Evolutionary conservation across 352 stramenopile species (phyloP), one percentile per base, ranked within the genome.

Genomic region (Phytophthora ohioensis): DNA sequence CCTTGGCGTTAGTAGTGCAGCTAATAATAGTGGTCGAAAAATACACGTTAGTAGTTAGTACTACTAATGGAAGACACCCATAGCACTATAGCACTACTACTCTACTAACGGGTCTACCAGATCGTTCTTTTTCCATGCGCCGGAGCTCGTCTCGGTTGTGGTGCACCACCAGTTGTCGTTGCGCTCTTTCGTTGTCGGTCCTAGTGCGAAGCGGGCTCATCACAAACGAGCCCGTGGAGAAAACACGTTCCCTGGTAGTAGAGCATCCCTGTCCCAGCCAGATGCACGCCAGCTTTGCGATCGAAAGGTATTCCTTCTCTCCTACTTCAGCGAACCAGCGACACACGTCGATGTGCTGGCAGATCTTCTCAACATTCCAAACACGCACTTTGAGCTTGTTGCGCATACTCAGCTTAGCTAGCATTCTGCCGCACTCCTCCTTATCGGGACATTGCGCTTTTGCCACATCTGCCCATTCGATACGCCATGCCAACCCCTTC

Each of bases 301-400:
- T 42, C 3, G 46, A 66, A 6, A 30, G 58, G n/a, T 38, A 59
- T 27, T 5, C 21, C 34, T 67, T 48, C 27, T 67, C 17, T 0
- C 58, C 48, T 15, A 10, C 12, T 5, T 67, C 58, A 0, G 7
- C 15, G 31, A 65, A 65, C 57, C 46, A 65, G 8, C 35, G 12
- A 9, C 13, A 57, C 1, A 65, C 46, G 8, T 65, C 46, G 3
- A 57, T 45, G 11, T 54, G 6, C 4, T 21, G 5, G 9, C 57
- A 65, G 7, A 57, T 21, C 21, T 57, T 11, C 21, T 65, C 36
- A 31, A 65, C 27, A 13, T 65, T 65, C 46, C 46, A 57, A 4
- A 65, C 57, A 13, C 36, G 45, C 38, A 43, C 32, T 9, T 43
- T 35, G 7, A 21, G 10, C 13, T 64, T 64, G 6, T 45, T 41